These are phyloP conservation scores for Picochlorum sp. DNA, from an alignment of 139 green algal species.

Conservation along the genomic window DNA sequence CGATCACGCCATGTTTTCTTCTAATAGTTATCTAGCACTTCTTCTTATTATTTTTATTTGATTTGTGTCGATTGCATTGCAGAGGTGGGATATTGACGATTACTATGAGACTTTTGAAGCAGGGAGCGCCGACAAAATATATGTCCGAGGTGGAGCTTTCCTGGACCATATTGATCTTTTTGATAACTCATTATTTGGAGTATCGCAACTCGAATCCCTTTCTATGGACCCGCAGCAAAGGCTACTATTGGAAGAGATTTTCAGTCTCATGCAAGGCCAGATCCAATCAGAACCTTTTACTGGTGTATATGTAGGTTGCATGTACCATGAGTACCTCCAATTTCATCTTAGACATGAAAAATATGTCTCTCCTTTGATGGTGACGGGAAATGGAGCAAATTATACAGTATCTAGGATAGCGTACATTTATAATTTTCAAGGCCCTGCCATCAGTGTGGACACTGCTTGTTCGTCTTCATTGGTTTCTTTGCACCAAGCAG, in stretches of 20 bases:
- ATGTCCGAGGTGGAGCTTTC: conserved; percentile 42
- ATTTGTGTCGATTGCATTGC: too few species aligned
- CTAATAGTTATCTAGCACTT: too few species aligned
- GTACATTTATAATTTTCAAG: conserved; percentile 60
- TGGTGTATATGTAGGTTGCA: conserved; percentile 36
- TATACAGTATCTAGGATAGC: conserved; percentile 44
- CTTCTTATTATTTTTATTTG: too few species aligned
- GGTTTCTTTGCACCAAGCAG: conserved; percentile 46
- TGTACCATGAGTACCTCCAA: conserved; percentile 11
- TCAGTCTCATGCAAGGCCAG: conserved; percentile 3
- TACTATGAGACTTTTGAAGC: conserved; percentile 22
- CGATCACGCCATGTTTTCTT: too few species aligned
- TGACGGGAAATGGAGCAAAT: conserved; percentile 26
- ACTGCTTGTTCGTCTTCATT: conserved; percentile 73
- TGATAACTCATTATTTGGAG: conserved; percentile 46
- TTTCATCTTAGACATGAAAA: conserved; percentile 15
- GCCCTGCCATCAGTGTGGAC: conserved; percentile 57
- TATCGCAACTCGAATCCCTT: conserved; percentile 25
- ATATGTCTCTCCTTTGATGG: conserved; percentile 14
- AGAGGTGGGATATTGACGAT: conserved; percentile 56
- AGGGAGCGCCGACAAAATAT: background rate
- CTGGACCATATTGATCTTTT: conserved; percentile 40
- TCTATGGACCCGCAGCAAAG: conserved; percentile 67
- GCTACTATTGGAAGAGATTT: conserved; percentile 45
- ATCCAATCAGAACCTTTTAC: conserved; percentile 28